Evolutionary conservation across 345 rosid species (phyloP), one percentile per base, ranked within the genome.

Genomic region (Camelina sativa): DNA sequence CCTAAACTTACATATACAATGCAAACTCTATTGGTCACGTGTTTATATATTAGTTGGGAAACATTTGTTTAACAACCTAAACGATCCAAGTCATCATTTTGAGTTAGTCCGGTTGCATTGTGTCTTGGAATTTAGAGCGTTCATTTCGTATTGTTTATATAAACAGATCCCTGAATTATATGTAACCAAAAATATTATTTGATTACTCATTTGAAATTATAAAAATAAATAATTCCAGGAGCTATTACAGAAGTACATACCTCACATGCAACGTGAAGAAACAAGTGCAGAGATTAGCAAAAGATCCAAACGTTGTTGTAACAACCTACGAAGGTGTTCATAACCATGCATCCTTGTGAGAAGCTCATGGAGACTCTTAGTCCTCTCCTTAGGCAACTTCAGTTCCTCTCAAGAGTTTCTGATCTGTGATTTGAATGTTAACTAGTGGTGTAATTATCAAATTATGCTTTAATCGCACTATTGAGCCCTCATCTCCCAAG

Each of bases 251-350:
- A 52, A 90, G 96, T 84, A 92, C 98, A 8, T 88, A 92, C 77
- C 96, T 88, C 76, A 88, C 98, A 79, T 92, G 98, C 89, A 90
- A 82, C 79, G 96, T 92, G 78, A 92, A 90, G 91, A 92, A 92
- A 80, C 96, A 92, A 78, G 95, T 92, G 35, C 98, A 90, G 25
- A 87, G 98, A 85, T 82, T 90, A 23, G 86, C 95, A 0, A 87
- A 85, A 66, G 95, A 89, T 80, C 85, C 87, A 10, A 81, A 85
- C 84, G 82, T 91, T 13, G 95, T 91, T 8, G 93, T 91, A 48
- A 91, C 95, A 4, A 89, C 97, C 2, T 91, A 91, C 51, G 97
- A 91, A 51, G 97, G 95, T 65, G 67, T 86, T 61, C 97, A 91
- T 35, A 87, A 92, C 65, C 97, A 17, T 17, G 17, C 17, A 92